Percentiles rank a stretch among this genome's conserved stretches.
Conservation (phyloP, 352 stramenopile genomes). For the Phytophthora sojae region DNA sequence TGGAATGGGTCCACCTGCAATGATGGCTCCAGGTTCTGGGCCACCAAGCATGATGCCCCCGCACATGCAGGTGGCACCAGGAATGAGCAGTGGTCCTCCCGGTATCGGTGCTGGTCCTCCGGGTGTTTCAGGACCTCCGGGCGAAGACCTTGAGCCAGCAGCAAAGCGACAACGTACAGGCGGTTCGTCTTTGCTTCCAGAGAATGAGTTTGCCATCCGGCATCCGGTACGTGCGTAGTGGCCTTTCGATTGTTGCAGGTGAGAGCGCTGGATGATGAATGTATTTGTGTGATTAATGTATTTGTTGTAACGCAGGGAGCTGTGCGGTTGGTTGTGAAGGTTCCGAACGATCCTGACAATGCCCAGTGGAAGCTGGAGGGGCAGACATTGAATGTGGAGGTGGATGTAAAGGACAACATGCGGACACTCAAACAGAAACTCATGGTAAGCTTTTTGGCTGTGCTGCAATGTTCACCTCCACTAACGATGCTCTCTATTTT, state of each 20-base stretch:
- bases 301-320: slow-evolving; percentile 47
- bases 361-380: slow-evolving; percentile 94
- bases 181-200: slow-evolving; percentile 65
- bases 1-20: slow-evolving; percentile 39
- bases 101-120: slow-evolving; percentile 48
- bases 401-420: slow-evolving; percentile 91
- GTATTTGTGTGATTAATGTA: slow-evolving; percentile 6
- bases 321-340: slow-evolving; percentile 73
- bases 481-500: slow-evolving; percentile 5
- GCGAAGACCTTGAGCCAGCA: slow-evolving; percentile 57
- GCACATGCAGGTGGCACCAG: slow-evolving; percentile 37
- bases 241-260: neutral
- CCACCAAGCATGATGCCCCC: slow-evolving; percentile 24
- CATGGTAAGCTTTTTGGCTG: slow-evolving; percentile 45
- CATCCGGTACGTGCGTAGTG: slow-evolving; percentile 62
- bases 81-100: slow-evolving; percentile 34
- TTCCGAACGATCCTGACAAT: slow-evolving; percentile 91
- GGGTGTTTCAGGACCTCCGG: slow-evolving; percentile 40
- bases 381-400: slow-evolving; percentile 89
- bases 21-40: slow-evolving; percentile 17
- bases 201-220: slow-evolving; percentile 78
- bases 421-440: slow-evolving; percentile 94
- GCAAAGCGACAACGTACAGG: slow-evolving; percentile 81
- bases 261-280: slow-evolving; percentile 9
- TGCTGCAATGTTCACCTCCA: neutral